Percentiles rank a stretch among this genome's conserved stretches.
phyloP scores from a whole-genome alignment of 768 basidiomycete species.

The Lactarius quietus region DNA sequence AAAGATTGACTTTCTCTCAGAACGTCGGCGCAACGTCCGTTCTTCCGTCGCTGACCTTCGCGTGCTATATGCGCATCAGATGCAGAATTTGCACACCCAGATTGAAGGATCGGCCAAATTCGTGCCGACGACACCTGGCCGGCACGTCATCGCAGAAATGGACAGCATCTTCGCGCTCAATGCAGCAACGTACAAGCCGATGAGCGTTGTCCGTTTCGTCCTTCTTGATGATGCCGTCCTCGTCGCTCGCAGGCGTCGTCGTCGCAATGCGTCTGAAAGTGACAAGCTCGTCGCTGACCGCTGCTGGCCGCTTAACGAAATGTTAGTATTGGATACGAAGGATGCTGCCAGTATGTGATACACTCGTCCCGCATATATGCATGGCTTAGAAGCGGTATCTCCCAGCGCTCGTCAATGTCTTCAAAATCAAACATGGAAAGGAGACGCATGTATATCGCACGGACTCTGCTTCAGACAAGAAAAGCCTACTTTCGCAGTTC shows the following conservation, averaged over 20 bases:
- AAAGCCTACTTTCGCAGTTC: constrained; percentile 76
- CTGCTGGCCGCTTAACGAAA: constrained; percentile 94
- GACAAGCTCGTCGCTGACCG: constrained; percentile 89
- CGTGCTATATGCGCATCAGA: constrained; percentile 90
- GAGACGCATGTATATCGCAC: constrained; percentile 94
- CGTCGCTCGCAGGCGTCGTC: constrained; percentile 73
- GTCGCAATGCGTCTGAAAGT: constrained; percentile 53
- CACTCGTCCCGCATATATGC: background rate
- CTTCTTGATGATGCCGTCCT: constrained; percentile 89
- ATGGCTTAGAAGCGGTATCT: background rate
- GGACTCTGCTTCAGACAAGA: constrained; percentile 80
- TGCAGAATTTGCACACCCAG: constrained; percentile 83
- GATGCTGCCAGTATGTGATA: constrained; percentile 70
- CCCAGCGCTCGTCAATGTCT: constrained; percentile 85
- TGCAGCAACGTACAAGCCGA: constrained; percentile 91
- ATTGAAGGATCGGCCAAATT: constrained; percentile 97
- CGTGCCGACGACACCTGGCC: constrained; percentile 83
- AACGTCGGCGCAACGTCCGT: constrained; percentile 61
- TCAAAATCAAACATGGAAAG: constrained; percentile 91
- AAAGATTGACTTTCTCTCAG: constrained; percentile 28
- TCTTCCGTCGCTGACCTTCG: constrained; percentile 96
- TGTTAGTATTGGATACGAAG: constrained; percentile 94
- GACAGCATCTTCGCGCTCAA: constrained; percentile 82
- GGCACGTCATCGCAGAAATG: constrained; percentile 87
- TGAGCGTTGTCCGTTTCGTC: constrained; percentile 84